These are phyloP conservation scores for Microascus cirrosus DNA, from an alignment of 2,329 filamentous ascomycete species.

Conservation along the genomic window DNA sequence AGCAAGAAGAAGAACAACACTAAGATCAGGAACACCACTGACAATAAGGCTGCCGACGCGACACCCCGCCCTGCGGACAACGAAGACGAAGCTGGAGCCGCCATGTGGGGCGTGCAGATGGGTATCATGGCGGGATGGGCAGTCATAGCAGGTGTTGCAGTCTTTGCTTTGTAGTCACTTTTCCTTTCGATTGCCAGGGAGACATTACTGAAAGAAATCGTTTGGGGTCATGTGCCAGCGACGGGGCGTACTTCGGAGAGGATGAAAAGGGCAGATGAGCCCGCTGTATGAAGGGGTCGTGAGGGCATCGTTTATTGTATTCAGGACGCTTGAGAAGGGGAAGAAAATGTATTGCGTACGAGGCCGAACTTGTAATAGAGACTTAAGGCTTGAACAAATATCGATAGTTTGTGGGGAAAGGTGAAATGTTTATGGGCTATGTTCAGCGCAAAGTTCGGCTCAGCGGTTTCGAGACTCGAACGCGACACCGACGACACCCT, in stretches of 20 bases:
- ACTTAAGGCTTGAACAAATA: neutral
- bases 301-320: neutral
- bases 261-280: neutral
- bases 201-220: neutral
- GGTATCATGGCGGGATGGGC: neutral
- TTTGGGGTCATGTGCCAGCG: neutral
- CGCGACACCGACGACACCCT: too few relatives aligned
- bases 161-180: neutral
- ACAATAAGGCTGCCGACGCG: neutral
- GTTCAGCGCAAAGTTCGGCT: too few relatives aligned
- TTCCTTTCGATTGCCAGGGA: neutral
- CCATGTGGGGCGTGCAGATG: neutral
- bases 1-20: slow-evolving; percentile 21
- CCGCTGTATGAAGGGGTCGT: neutral
- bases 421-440: too few relatives aligned
- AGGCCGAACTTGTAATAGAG: neutral
- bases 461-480: too few relatives aligned
- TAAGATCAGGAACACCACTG: slow-evolving; percentile 30
- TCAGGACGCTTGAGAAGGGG: neutral
- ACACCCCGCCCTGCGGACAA: neutral
- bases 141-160: neutral
- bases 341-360: neutral
- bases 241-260: neutral
- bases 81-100: neutral
- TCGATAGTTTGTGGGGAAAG: neutral